These are phyloP conservation scores for Agaricales sp. DNA, from an alignment of 1,284 basidiomycete species.

Conservation along the genomic window DNA sequence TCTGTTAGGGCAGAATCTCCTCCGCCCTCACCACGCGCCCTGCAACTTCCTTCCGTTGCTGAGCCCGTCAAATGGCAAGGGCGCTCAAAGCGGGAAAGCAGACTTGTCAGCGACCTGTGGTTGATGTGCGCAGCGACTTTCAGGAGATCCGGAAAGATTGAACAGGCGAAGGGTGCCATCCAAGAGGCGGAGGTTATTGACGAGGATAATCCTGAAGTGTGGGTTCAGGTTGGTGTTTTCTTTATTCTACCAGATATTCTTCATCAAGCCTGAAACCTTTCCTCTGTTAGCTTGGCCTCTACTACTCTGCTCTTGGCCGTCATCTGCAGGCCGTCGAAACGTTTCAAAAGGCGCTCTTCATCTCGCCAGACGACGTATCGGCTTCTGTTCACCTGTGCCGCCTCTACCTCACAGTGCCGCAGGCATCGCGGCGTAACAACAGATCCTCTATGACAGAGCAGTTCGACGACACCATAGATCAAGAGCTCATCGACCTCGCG, in stretches of 20 bases:
- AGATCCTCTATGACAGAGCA: background rate
- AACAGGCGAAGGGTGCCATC: constrained; percentile 84
- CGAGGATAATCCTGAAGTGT: constrained; percentile 80
- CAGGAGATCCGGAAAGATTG: constrained; percentile 79
- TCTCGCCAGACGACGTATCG: constrained; percentile 65
- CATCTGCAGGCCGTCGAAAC: constrained; percentile 59
- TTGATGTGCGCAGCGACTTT: constrained; percentile 92
- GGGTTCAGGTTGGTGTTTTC: constrained; percentile 69
- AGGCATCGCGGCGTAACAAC: constrained; percentile 6
- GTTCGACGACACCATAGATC: constrained; percentile 15
- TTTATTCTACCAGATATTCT: constrained; percentile 3
- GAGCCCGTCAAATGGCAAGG: constrained; percentile 21
- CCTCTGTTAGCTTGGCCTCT: constrained; percentile 60
- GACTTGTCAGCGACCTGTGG: constrained; percentile 84
- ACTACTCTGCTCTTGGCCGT: constrained; percentile 51
- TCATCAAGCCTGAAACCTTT: background rate
- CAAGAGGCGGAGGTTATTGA: constrained; percentile 92
- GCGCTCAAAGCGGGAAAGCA: constrained; percentile 51
- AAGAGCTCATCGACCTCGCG: constrained; percentile 62
- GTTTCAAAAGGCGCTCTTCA: constrained; percentile 77
- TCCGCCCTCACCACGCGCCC: constrained; percentile 32
- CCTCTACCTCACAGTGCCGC: constrained; percentile 47
- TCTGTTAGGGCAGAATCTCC: constrained; percentile 22
- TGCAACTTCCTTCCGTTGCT: constrained; percentile 18
- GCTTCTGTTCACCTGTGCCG: constrained; percentile 71